Base-by-base conservation (phyloP, 225 moss, liverwort and hornwort species). In the Pseudoscleropodium purum region DNA sequence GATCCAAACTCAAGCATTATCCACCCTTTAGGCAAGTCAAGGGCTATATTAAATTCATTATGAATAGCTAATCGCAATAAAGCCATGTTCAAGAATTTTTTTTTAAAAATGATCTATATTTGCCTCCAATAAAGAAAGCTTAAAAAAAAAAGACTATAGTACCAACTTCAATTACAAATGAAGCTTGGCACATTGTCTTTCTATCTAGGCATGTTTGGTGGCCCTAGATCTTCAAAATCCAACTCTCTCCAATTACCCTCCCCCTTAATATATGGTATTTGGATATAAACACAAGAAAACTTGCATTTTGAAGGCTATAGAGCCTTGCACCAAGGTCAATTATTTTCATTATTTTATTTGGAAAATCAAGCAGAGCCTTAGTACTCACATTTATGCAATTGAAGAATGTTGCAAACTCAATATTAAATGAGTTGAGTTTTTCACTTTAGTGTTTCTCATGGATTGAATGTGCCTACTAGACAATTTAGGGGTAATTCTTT, bases 141-240 rank as follows among this genome's bases (percentile, higher is more conserved):
- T 75, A 0, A 7, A 0, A 0, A 7, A 0, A 1, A 49, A 49
- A 7, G 33, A 1, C 19, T 49, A 74, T 0, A 1, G 1, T 45
- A 2, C 17, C 74, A 45, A 18, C 11, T 74, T 74, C 30, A 74
- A 11, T 74, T 2, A 17, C 47, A 47, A 10, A 45, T 30, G 11
- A 10, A 74, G 3, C 6, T 74, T 74, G 18, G 11, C 11, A 74
- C 18, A 45, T 18, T 74, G 30, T 6, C 47, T 74, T 74, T 18
- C 30, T 4, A 10, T 29, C 26, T 0, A 13, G 0, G 14, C 0
- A 0, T 72, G 0, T 25, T 13, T 13, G 1, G 2, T 72, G 8
- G 26, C 7, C 3, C 2, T 25, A 41, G 7, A 26, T 41, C 3
- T 3, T 72, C 9, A 26, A 26, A 41, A 4, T 41, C 0, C 9